phyloP scores from a whole-genome alignment of 441 rosid genomes.

The Viola pubescens region DNA sequence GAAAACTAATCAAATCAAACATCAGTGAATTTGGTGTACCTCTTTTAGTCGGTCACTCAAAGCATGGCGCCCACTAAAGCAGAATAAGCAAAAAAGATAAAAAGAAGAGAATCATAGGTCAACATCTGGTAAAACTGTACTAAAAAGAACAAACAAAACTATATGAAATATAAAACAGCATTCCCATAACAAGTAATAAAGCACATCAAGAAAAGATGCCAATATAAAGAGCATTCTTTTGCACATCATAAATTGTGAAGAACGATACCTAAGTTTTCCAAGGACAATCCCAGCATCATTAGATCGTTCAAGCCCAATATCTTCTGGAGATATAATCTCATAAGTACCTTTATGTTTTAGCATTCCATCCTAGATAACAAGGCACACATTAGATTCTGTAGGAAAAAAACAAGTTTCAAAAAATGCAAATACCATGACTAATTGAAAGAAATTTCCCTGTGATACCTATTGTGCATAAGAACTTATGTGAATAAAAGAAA shows the following conservation, averaged over 20 bases:
- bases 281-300: slow-evolving; percentile 92
- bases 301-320: slow-evolving; percentile 84
- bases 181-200: not conserved
- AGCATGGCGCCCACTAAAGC: slow-evolving; percentile 89
- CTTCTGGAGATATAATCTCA: slow-evolving; percentile 87
- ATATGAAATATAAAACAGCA: not conserved
- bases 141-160: not conserved
- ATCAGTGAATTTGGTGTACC: slow-evolving; percentile 33
- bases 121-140: slow-evolving; percentile 5
- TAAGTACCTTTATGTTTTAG: slow-evolving; percentile 89
- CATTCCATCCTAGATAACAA: slow-evolving; percentile 76
- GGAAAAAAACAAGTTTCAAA: not conserved
- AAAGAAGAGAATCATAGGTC: not conserved
- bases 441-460: not conserved
- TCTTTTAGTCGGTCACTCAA: slow-evolving; percentile 63
- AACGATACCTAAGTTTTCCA: slow-evolving; percentile 77
- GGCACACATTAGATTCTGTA: slow-evolving; percentile 1
- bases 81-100: slow-evolving; percentile 6
- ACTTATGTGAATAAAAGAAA: not conserved
- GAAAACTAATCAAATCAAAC: slow-evolving; percentile 8
- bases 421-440: not conserved
- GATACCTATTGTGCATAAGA: not conserved
- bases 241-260: not conserved
- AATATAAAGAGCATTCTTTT: not conserved
- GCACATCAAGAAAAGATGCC: not conserved